phyloP scores from a whole-genome alignment of 495 filamentous ascomycete genomes.

The Rhizodiscina lignyota region DNA sequence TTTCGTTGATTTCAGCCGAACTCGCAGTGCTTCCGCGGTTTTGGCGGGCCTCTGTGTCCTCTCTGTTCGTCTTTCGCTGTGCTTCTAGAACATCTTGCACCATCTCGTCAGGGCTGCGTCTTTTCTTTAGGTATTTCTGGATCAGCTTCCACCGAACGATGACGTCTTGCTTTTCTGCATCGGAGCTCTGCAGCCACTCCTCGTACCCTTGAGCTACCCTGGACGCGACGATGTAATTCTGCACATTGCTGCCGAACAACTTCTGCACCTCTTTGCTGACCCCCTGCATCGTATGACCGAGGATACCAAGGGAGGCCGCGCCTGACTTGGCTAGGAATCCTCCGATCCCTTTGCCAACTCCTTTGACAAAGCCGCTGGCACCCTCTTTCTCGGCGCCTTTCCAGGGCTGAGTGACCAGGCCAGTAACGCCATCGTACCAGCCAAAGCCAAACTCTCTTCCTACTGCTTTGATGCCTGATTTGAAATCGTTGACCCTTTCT shows the following conservation, averaged over 20 bases:
- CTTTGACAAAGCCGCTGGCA: conserved; percentile 5
- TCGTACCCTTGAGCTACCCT: conserved; percentile 1
- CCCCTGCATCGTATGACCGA: conserved; percentile 1
- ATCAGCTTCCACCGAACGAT: too few relatives aligned
- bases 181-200: not conserved
- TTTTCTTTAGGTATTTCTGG: too few relatives aligned
- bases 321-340: conserved; percentile 5
- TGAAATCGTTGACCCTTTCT: conserved; percentile 5
- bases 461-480: conserved; percentile 2
- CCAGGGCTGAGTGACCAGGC: conserved; percentile 5
- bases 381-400: conserved; percentile 6
- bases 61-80: too few relatives aligned
- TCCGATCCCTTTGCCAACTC: conserved; percentile 7
- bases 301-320: conserved; percentile 1
- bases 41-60: too few relatives aligned
- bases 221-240: conserved; percentile 5
- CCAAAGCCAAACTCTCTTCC: conserved; percentile 6
- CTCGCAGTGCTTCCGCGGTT: too few relatives aligned
- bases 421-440: conserved; percentile 5
- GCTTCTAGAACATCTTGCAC: too few relatives aligned
- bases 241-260: not conserved
- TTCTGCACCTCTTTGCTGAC: conserved; percentile 2
- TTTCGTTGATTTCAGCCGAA: too few relatives aligned
- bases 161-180: too few relatives aligned
- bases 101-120: too few relatives aligned